These are phyloP conservation scores for Canavalia ensiformis DNA, from an alignment of 306 rosid genomes.

Conservation along the genomic window DNA sequence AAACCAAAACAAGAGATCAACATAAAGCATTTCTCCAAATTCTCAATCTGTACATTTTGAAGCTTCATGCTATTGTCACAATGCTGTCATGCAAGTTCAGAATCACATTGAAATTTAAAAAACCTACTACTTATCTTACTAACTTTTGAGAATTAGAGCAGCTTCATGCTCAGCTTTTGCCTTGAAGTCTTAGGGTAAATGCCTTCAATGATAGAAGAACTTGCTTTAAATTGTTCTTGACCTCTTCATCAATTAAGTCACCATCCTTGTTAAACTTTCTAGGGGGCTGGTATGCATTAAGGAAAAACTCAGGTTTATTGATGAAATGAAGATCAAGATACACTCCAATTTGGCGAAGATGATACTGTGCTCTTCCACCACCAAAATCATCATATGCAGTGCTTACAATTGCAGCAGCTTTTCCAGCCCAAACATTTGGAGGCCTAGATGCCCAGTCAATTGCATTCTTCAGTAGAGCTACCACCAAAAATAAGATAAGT, in stretches of 20 bases:
- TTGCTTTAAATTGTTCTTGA: constrained; percentile 54
- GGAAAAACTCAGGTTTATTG: constrained; percentile 78
- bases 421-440: constrained; percentile 82
- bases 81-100: neutral
- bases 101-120: constrained; percentile 7
- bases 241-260: constrained; percentile 64
- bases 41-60: neutral
- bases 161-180: constrained; percentile 23
- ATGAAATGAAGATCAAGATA: constrained; percentile 84
- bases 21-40: neutral
- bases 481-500: neutral
- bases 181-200: constrained; percentile 57
- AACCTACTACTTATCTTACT: neutral
- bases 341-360: constrained; percentile 85
- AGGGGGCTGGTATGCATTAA: constrained; percentile 65
- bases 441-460: constrained; percentile 87
- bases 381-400: constrained; percentile 65
- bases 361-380: constrained; percentile 72
- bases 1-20: neutral
- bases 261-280: constrained; percentile 66
- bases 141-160: neutral
- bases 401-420: constrained; percentile 76
- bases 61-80: neutral
- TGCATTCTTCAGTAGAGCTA: constrained; percentile 83
- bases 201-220: constrained; percentile 65